phyloP scores from a whole-genome alignment of 768 basidiomycete genomes.

The Tylopilus vinaceipallidus region DNA sequence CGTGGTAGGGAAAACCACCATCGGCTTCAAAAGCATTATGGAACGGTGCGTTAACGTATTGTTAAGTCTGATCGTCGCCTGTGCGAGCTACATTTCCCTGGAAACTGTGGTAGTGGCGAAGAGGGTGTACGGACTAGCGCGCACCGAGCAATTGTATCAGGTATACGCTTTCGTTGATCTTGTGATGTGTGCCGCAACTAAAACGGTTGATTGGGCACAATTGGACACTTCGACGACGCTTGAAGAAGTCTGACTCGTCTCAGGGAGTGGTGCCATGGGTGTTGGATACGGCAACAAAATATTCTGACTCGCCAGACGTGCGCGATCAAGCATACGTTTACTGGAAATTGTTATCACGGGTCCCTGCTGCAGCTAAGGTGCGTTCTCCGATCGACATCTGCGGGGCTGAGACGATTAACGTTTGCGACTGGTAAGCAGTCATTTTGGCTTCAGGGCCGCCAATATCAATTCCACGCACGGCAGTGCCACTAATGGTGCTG shows the following conservation, averaged over 20 bases:
- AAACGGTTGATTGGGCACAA: slow-evolving; percentile 51
- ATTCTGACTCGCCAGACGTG: slow-evolving; percentile 95
- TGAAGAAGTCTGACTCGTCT: slow-evolving; percentile 91
- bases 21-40: slow-evolving; percentile 90
- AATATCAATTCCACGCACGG: slow-evolving; percentile 89
- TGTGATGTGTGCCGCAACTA: neutral
- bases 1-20: slow-evolving; percentile 75
- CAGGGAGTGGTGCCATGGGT: slow-evolving; percentile 92
- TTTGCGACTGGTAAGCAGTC: slow-evolving; percentile 51
- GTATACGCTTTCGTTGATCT: slow-evolving; percentile 37
- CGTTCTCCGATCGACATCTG: neutral
- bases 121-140: slow-evolving; percentile 35
- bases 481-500: slow-evolving; percentile 80
- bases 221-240: slow-evolving; percentile 82
- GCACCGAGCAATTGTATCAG: slow-evolving; percentile 90
- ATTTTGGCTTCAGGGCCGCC: slow-evolving; percentile 91
- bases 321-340: slow-evolving; percentile 97
- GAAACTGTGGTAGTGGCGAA: slow-evolving; percentile 99
- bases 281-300: slow-evolving; percentile 91
- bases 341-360: slow-evolving; percentile 92
- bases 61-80: slow-evolving; percentile 86
- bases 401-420: neutral
- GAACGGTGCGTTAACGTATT: slow-evolving; percentile 95
- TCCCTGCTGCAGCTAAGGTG: slow-evolving; percentile 94
- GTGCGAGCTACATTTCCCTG: slow-evolving; percentile 96